phyloP scores from a whole-genome alignment of 164 flowering plant species.

The Vitis rupestris region DNA sequence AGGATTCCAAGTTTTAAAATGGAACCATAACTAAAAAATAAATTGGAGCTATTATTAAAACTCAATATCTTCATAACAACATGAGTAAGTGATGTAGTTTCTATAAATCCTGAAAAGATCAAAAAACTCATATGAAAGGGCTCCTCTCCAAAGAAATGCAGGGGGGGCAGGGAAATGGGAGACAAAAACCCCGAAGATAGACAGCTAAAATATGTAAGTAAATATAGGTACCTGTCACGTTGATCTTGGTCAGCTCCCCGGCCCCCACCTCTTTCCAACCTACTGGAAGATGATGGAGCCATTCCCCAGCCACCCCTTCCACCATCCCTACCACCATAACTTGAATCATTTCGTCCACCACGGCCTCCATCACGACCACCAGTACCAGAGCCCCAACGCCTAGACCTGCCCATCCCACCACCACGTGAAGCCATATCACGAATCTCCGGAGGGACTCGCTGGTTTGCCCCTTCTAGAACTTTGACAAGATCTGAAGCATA shows the following conservation, averaged over 20 bases:
- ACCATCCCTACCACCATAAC: conserved; percentile 42
- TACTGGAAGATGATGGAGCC: conserved; percentile 27
- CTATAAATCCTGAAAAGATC: too few species aligned
- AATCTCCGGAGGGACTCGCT: conserved; percentile 68
- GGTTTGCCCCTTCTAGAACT: conserved; percentile 81
- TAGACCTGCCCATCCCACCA: conserved; percentile 56
- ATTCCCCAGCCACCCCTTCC: conserved; percentile 39
- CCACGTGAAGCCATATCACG: conserved; percentile 73
- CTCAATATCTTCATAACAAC: too few species aligned
- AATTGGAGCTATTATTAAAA: too few species aligned
- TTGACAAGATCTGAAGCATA: conserved; percentile 80
- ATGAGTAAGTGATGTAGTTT: too few species aligned
- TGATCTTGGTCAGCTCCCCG: conserved; percentile 37
- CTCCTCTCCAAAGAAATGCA: background rate
- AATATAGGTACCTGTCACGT: conserved; percentile 40
- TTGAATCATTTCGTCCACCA: conserved; percentile 40
- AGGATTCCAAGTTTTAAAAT: background rate
- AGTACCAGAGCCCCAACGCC: conserved; percentile 58
- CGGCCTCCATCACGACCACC: conserved; percentile 51
- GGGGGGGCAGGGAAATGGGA: background rate
- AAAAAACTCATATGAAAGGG: background rate
- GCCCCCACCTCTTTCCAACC: conserved; percentile 42
- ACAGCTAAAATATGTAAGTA: background rate
- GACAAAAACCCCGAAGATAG: background rate
- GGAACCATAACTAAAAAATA: too few species aligned